These are phyloP conservation scores for Leptomonas pyrrhocoris DNA, from an alignment of 208 protist species.

Conservation along the genomic window DNA sequence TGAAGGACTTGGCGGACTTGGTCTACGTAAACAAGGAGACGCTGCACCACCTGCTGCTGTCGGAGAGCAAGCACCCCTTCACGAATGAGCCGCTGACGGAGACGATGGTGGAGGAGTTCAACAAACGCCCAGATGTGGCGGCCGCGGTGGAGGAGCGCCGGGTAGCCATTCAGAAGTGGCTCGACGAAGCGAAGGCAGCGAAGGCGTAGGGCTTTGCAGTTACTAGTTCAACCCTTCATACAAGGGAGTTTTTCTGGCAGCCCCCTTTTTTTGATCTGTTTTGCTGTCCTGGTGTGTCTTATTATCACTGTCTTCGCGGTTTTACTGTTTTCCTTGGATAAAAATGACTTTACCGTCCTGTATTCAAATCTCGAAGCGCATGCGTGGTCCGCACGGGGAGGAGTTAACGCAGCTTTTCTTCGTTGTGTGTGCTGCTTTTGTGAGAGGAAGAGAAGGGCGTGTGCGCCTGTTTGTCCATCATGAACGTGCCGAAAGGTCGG, in stretches of 20 bases:
- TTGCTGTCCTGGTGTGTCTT: no score
- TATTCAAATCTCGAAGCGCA: no score
- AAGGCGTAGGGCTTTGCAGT: conserved; percentile 8
- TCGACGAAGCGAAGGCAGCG: conserved; percentile 44
- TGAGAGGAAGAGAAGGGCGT: no score
- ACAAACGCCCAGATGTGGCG: conserved; percentile 66
- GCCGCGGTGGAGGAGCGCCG: conserved; percentile 55
- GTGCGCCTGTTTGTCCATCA: no score
- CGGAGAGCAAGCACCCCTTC: conserved; percentile 88
- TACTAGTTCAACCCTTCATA: no score
- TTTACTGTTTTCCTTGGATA: no score
- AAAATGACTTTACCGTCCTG: no score
- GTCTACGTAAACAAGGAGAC: conserved; percentile 87
- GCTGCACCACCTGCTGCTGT: conserved; percentile 84
- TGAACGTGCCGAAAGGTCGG: background rate
- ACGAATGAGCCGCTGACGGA: conserved; percentile 91
- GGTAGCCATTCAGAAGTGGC: conserved; percentile 66
- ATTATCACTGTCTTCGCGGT: no score
- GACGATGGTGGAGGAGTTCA: conserved; percentile 82
- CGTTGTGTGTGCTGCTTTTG: background rate
- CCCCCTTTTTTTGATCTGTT: no score
- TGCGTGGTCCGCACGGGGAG: no score
- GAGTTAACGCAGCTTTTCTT: no score
- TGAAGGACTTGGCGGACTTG: conserved; percentile 78
- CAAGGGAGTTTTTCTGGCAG: no score